Conservation (phyloP, 2,329 filamentous ascomycete species). For the Xylariaceae sp. region DNA sequence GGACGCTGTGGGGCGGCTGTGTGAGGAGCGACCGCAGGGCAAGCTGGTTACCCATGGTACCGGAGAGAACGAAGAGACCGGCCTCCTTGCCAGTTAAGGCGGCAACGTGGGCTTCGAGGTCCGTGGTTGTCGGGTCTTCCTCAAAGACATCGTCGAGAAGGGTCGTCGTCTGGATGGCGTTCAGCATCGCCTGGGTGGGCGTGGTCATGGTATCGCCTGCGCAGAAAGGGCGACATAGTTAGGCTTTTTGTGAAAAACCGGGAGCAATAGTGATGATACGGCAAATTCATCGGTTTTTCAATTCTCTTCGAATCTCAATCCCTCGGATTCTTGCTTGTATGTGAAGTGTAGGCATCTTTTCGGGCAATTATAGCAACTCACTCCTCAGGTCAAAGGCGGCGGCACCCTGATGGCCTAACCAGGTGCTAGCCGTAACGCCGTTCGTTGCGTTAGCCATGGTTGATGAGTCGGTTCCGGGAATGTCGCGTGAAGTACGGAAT, state of each 20-base stretch:
- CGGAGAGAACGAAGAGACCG: conserved; percentile 66
- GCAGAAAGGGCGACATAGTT: not conserved
- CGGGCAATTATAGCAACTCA: conserved; percentile 17
- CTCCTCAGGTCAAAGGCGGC: conserved; percentile 32
- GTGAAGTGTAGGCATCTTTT: not conserved
- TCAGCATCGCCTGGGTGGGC: conserved; percentile 64
- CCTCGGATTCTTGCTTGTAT: not conserved
- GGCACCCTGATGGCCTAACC: conserved; percentile 30
- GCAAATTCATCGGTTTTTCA: not conserved
- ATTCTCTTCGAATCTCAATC: not conserved
- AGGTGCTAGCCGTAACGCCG: conserved; percentile 22
- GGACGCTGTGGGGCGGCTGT: conserved; percentile 64
- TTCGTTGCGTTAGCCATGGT: not conserved
- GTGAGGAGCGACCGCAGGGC: conserved; percentile 64
- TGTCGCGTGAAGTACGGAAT: not conserved
- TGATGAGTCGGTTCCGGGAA: not conserved
- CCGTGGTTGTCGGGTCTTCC: conserved; percentile 65
- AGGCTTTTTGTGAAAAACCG: not conserved
- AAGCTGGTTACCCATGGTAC: conserved; percentile 79
- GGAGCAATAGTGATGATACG: not conserved
- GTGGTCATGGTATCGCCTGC: conserved; percentile 65
- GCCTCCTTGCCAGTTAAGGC: conserved; percentile 60
- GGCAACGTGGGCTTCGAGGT: conserved; percentile 62
- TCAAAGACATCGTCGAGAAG: conserved; percentile 72
- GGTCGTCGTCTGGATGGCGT: conserved; percentile 61